Evolutionary conservation across 176 grass and related monocot species (phyloP), one percentile per base, ranked within the genome.

Genomic region (Phoenix roebelenii): DNA sequence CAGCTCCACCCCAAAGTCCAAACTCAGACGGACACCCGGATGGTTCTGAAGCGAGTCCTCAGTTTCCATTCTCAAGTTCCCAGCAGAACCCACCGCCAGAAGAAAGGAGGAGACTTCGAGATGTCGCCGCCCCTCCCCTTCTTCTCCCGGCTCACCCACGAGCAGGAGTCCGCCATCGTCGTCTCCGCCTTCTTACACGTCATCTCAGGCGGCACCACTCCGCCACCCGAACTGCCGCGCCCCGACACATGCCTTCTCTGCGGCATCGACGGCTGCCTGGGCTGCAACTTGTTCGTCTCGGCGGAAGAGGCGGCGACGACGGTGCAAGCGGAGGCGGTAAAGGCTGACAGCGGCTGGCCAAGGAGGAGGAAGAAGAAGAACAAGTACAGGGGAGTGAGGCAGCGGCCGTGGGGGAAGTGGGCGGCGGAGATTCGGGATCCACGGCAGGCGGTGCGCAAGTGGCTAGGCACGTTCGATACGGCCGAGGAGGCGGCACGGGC

Each of bases 361-460:
- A 88, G 80, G 78, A 65, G 32, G 23, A 59, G 72, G 35, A 22
- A 64, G 39, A 66, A 74, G 17, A 58, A 49, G 29, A 66, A 80
- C 82, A 75, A 65, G 54, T 95, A 75, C 82, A 58, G 72, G 32
- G 89, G 89, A 20, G 89, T 95, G 52, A 72, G 89, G 22, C 82
- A 64, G 51, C 76, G 89, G 49, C 79, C 75, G 12, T 95, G 89
- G 85, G 89, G 89, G 0, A 89, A 85, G 53, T 95, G 82, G 85
- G 89, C 79, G 18, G 89, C 89, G 67, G 85, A 95, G 78, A 95
- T 95, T 66, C 82, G 85, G 18, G 89, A 95, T 76, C 89, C 89
- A 5, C 79, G 57, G 48, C 75, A 79, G 64, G 85, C 79, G 18
- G 85, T 73, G 16, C 79, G 89, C 57, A 89, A 89, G 73, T 95